phyloP scores from a whole-genome alignment of 129 eudicot genomes.

The Erigeron canadensis region DNA sequence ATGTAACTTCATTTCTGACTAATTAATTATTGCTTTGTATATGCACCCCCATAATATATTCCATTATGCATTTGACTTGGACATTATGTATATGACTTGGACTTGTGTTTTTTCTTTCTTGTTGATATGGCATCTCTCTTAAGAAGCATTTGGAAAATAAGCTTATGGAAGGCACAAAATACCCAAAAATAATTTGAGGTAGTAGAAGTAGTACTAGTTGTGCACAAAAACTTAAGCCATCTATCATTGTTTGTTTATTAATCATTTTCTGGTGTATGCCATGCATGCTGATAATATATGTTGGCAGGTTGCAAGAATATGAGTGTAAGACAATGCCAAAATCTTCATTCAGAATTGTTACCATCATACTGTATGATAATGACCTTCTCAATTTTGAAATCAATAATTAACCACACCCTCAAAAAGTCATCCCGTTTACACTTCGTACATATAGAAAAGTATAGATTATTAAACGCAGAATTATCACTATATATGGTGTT shows the following conservation, averaged over 20 bases:
- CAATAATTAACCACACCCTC: not conserved
- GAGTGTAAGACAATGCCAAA: constrained; percentile 41
- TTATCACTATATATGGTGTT: too few relatives aligned
- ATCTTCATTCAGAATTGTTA: constrained; percentile 36
- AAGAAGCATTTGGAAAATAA: too few relatives aligned
- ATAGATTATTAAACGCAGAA: too few relatives aligned
- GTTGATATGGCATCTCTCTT: not conserved
- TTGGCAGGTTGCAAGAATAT: constrained; percentile 33
- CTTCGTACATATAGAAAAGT: too few relatives aligned
- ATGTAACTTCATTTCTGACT: constrained; percentile 22
- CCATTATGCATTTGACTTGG: constrained; percentile 14
- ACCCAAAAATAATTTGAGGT: constrained; percentile 22
- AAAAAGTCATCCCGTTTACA: not conserved
- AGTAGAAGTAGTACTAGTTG: constrained; percentile 10
- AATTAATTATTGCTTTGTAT: not conserved
- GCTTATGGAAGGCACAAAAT: constrained; percentile 22
- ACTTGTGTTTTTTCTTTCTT: not conserved
- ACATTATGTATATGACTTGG: constrained; percentile 16
- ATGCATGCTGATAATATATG: constrained; percentile 23
- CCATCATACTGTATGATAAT: constrained; percentile 28
- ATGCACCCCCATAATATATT: too few relatives aligned
- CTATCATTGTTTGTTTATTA: constrained; percentile 16
- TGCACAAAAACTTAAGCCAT: constrained; percentile 37
- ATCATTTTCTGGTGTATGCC: constrained; percentile 23
- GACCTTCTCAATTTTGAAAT: constrained; percentile 24